A percentile compares a stretch with the other conserved stretches of the same genome.
These are phyloP conservation scores for Saccharomycopsis fermentans DNA, from an alignment of 805 yeast genomes.

Conservation along the genomic window DNA sequence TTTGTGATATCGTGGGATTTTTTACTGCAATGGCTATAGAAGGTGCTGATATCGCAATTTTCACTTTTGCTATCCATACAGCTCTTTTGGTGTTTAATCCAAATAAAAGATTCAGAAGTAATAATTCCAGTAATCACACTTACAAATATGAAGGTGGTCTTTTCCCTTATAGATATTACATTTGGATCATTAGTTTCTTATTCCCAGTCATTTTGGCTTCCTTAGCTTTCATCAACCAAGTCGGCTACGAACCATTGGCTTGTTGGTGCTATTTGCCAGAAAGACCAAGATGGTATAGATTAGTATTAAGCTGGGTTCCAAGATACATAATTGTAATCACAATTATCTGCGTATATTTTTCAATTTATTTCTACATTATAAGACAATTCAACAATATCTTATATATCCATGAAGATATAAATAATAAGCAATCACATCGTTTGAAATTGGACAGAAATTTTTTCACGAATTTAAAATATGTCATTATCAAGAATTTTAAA, in stretches of 20 bases:
- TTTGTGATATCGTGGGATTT: conserved; percentile 66
- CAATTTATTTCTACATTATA: conserved; percentile 65
- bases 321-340: conserved; percentile 55
- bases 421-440: conserved; percentile 15
- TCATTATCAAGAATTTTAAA: conserved; percentile 22
- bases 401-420: conserved; percentile 24
- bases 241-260: conserved; percentile 52
- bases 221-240: conserved; percentile 50
- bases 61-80: conserved; percentile 76
- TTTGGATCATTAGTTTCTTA: conserved; percentile 48
- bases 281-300: conserved; percentile 60
- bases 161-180: conserved; percentile 42
- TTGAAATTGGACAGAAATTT: conserved; percentile 14
- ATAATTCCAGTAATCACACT: conserved; percentile 6
- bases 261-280: conserved; percentile 77
- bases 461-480: conserved; percentile 16
- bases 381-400: conserved; percentile 49
- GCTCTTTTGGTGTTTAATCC: conserved; percentile 64
- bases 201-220: conserved; percentile 62
- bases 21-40: conserved; percentile 72
- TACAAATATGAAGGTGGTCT: conserved; percentile 65
- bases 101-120: conserved; percentile 32
- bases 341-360: conserved; percentile 54
- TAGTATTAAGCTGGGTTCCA: conserved; percentile 74
- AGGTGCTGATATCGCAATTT: conserved; percentile 78